Evolutionary conservation across 1,284 basidiomycete species (phyloP).

Genomic region (Cystobasidium slooffiae): DNA sequence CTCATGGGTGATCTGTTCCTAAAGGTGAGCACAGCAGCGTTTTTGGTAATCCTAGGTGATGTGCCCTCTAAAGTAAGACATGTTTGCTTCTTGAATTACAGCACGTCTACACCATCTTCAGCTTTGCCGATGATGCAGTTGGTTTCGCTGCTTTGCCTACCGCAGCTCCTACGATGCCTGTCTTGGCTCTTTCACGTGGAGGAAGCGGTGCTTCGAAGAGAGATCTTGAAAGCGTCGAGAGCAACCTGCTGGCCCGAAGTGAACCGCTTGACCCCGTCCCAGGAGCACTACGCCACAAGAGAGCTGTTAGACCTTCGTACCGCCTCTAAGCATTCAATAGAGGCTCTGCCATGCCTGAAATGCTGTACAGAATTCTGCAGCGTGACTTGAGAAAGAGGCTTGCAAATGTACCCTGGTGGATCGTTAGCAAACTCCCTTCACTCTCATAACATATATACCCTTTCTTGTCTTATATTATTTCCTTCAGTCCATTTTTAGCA

Average conservation of each 20-base stretch:
- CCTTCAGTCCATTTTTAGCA: no score
- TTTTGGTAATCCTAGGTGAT: no score
- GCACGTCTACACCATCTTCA: slow-evolving; percentile 56
- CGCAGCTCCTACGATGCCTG: background rate
- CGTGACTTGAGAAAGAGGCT: no score
- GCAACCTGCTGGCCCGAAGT: background rate
- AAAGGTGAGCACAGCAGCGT: no score
- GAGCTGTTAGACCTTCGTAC: background rate
- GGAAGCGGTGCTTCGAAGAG: background rate
- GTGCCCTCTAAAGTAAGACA: no score
- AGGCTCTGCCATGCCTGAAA: background rate
- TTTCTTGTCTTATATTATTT: no score
- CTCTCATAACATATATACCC: no score
- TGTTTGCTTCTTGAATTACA: background rate
- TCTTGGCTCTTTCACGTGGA: slow-evolving; percentile 5
- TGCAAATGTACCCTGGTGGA: no score
- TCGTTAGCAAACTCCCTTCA: no score
- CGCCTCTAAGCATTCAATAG: background rate
- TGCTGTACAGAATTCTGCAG: no score
- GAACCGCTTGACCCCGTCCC: background rate
- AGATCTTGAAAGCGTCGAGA: background rate
- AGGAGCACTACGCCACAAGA: slow-evolving; percentile 17
- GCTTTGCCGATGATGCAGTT: slow-evolving; percentile 57
- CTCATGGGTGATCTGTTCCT: slow-evolving; percentile 50
- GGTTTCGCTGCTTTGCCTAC: slow-evolving; percentile 56